phyloP scores from a whole-genome alignment of 2,329 filamentous ascomycete species.

The Capronia epimyces region DNA sequence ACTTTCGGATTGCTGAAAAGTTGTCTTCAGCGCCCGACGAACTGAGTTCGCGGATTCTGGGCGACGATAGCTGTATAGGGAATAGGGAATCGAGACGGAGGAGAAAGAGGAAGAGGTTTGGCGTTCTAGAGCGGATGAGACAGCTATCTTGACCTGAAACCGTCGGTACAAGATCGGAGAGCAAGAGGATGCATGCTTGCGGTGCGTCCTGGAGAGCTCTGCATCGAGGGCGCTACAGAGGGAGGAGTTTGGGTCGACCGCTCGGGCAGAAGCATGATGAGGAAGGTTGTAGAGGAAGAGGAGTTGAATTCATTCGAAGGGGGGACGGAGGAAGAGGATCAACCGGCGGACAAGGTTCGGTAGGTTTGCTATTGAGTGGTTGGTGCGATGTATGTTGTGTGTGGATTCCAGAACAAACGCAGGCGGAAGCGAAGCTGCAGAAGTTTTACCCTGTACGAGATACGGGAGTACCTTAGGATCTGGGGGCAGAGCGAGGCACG shows the following conservation, averaged over 20 bases:
- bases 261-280: background rate
- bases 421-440: background rate
- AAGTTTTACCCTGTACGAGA: too few relatives aligned
- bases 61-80: too few relatives aligned
- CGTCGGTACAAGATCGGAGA: constrained; percentile 12
- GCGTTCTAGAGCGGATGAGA: constrained; percentile 5
- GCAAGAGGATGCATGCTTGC: constrained; percentile 18
- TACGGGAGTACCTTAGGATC: too few relatives aligned
- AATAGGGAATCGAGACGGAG: background rate
- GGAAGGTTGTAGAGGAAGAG: constrained; percentile 1
- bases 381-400: background rate
- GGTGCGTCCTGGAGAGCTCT: constrained; percentile 12
- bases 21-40: background rate
- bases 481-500: too few relatives aligned
- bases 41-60: background rate
- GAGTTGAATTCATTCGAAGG: background rate
- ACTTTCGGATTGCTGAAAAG: background rate
- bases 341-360: background rate
- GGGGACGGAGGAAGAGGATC: background rate
- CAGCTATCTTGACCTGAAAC: constrained; percentile 24
- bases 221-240: constrained; percentile 10
- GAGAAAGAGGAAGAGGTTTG: background rate
- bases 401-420: background rate
- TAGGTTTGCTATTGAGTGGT: background rate
- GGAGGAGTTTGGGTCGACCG: background rate